Base-by-base conservation (phyloP, 176 grass and related monocot species). In the Metroxylon sagu region DNA sequence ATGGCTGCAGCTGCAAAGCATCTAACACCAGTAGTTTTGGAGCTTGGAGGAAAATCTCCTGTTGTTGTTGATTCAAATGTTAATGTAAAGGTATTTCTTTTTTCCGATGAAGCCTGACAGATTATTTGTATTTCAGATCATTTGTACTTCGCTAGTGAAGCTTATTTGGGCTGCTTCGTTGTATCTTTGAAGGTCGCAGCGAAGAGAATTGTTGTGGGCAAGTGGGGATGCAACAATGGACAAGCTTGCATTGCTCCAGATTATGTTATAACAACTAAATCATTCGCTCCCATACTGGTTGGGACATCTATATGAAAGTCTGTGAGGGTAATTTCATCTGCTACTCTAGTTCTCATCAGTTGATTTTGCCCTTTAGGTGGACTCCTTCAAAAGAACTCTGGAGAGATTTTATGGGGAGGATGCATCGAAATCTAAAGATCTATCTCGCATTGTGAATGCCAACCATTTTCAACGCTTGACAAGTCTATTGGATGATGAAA, bases 181-280 rank as follows among this genome's bases (percentile, higher is more conserved):
- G 35, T 43, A 43, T 43, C 35, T 18, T 52, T 85, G 3, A 54
- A 98, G 94, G 53, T 83, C 74, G 70, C 88, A 18, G 39, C 52
- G 16, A 98, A 83, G 72, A 80, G 94, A 77, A 71, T 98, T 51
- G 82, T 64, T 28, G 87, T 76, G n/a, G 94, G 94, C 57, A 98
- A 98, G 63, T 98, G 94, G 94, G 94, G 87, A 31, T 83, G 87
- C 64, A 98, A 93, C 58, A 89, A 78, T 59, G 94, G 94, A 48
- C 94, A 98, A 78, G 94, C 94, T 59, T 98, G 94, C 39, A 76
- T 98, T 58, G 82, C 94, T 71, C 94, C 94, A 0, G 94, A 98
- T 78, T 98, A 98, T 61, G 65, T 98, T 66, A 79, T 98, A 49
- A 98, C 94, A 0, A 89, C 94, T 1, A 93, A 81, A 81, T 85